Evolutionary conservation across 2,329 filamentous ascomycete species (phyloP).

Genomic region (Coleophoma cylindrospora): DNA sequence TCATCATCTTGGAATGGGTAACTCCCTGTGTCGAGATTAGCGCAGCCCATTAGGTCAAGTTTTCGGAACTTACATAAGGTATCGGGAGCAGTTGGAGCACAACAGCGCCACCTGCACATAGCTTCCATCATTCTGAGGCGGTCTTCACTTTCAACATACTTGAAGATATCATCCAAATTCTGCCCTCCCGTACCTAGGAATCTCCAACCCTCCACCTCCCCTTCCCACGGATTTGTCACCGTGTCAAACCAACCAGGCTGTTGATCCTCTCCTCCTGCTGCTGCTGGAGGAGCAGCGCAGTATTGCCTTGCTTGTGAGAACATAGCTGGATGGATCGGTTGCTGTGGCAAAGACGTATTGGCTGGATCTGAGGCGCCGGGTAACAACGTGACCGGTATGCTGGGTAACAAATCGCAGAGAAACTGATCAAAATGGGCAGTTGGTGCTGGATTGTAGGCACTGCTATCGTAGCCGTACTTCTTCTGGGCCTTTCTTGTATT

Average conservation of each 20-base stretch:
- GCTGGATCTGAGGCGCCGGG: slow-evolving; percentile 83
- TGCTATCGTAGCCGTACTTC: slow-evolving; percentile 93
- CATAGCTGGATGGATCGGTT: slow-evolving; percentile 88
- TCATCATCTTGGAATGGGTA: slow-evolving; percentile 96
- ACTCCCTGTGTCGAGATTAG: slow-evolving; percentile 55
- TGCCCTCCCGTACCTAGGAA: slow-evolving; percentile 85
- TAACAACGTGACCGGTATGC: slow-evolving; percentile 82
- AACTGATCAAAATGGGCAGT: slow-evolving; percentile 81
- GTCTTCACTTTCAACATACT: slow-evolving; percentile 77
- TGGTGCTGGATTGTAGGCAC: slow-evolving; percentile 80
- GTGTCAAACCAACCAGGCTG: slow-evolving; percentile 75
- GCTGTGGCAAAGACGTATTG: slow-evolving; percentile 85
- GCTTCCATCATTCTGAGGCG: slow-evolving; percentile 87
- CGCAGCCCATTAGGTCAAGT: background rate
- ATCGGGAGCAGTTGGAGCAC: slow-evolving; percentile 91
- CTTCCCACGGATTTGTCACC: slow-evolving; percentile 91
- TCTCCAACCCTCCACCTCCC: slow-evolving; percentile 84
- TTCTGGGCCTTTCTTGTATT: slow-evolving; percentile 44
- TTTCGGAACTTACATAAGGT: slow-evolving; percentile 68
- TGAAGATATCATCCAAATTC: slow-evolving; percentile 89
- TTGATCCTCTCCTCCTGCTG: slow-evolving; percentile 24
- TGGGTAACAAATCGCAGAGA: slow-evolving; percentile 74
- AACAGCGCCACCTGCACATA: slow-evolving; percentile 87
- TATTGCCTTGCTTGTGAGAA: slow-evolving; percentile 74
- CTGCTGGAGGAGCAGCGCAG: slow-evolving; percentile 34